A percentile compares a stretch with the other conserved stretches of the same genome.
These are phyloP conservation scores for Penicillium occitanis DNA, from an alignment of 2,329 filamentous ascomycete genomes.

Conservation along the genomic window DNA sequence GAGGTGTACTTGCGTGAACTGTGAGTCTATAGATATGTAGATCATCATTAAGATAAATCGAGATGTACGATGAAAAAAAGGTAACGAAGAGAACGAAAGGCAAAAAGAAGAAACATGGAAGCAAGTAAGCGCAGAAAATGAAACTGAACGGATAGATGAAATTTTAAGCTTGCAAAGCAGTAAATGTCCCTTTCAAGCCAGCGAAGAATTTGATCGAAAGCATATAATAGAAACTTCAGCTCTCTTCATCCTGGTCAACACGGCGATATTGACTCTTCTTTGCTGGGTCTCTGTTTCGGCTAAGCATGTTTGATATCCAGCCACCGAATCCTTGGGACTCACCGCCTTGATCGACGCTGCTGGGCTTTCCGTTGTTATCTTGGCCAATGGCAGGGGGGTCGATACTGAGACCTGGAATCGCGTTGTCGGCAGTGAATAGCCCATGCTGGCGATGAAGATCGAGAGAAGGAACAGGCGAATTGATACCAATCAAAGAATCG, in stretches of 20 bases:
- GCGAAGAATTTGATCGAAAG: conserved; percentile 24
- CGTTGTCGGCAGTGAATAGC: conserved; percentile 59
- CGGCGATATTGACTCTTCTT: conserved; percentile 46
- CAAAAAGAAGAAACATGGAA: neutral
- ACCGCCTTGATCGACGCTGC: conserved; percentile 32
- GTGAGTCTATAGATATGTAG: conserved; percentile 15
- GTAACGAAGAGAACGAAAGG: conserved; percentile 13
- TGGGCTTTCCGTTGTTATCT: conserved; percentile 50
- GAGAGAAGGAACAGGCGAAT: conserved; percentile 77
- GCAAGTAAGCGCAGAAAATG: neutral
- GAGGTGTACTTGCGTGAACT: neutral
- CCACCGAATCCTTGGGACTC: conserved; percentile 60
- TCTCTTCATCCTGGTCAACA: conserved; percentile 48
- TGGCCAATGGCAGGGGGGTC: conserved; percentile 67
- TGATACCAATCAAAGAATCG: conserved; percentile 74
- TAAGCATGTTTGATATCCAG: conserved; percentile 69
- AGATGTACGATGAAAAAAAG: conserved; percentile 22
- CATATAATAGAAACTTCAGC: conserved; percentile 26
- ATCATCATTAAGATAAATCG: conserved; percentile 22
- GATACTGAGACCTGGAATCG: conserved; percentile 78
- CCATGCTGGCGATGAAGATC: conserved; percentile 59
- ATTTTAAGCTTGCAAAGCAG: neutral
- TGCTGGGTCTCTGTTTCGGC: conserved; percentile 44
- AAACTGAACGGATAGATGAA: neutral
- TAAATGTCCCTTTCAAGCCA: neutral